These are phyloP conservation scores for Elsinoe australis DNA, from an alignment of 2,329 filamentous ascomycete genomes.

Conservation along the genomic window DNA sequence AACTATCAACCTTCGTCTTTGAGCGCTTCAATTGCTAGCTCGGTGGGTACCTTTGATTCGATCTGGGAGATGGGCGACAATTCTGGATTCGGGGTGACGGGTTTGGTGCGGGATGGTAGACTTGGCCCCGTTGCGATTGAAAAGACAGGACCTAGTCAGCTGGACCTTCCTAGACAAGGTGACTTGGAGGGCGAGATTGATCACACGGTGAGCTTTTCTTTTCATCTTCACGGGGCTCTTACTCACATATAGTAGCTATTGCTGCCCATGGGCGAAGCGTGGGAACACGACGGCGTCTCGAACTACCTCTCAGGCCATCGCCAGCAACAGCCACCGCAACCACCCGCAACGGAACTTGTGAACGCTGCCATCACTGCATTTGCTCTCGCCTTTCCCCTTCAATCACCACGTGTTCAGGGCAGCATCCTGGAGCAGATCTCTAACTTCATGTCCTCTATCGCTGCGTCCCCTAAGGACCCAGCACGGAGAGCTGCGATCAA, in stretches of 20 bases:
- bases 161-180: slow-evolving; percentile 34
- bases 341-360: slow-evolving; percentile 84
- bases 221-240: no score
- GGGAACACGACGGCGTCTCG: slow-evolving; percentile 81
- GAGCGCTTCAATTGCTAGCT: slow-evolving; percentile 84
- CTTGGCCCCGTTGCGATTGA: slow-evolving; percentile 59
- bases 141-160: slow-evolving; percentile 35
- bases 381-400: slow-evolving; percentile 80
- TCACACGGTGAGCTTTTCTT: no score
- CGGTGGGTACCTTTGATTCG: slow-evolving; percentile 81
- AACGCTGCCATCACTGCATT: slow-evolving; percentile 92
- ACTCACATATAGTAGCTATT: no score
- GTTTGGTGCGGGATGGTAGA: slow-evolving; percentile 70
- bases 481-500: slow-evolving; percentile 75
- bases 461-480: slow-evolving; percentile 73
- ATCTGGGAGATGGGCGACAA: slow-evolving; percentile 96
- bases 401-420: slow-evolving; percentile 86
- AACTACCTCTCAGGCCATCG: slow-evolving; percentile 55
- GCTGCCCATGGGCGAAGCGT: slow-evolving; percentile 67
- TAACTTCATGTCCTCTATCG: slow-evolving; percentile 79
- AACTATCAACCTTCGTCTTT: slow-evolving; percentile 78
- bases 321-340: slow-evolving; percentile 49
- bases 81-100: slow-evolving; percentile 86
- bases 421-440: slow-evolving; percentile 91
- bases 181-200: slow-evolving; percentile 61